phyloP scores from a whole-genome alignment of 306 rosid genomes.

The Cucumis sativus region Cucumber_9930_V3 NC_026655.2:3569001-3569500 shows the following conservation, averaged over 20 bases:
- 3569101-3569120: conserved; percentile 60
- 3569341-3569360: conserved; percentile 68
- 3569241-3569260: not conserved
- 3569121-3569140: conserved; percentile 52
- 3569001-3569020: conserved; percentile 60
- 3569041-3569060: conserved; percentile 76
- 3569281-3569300: not conserved
- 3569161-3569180: not conserved
- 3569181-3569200: not conserved
- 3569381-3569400: conserved; percentile 58
- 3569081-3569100: conserved; percentile 58
- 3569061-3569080: conserved; percentile 59
- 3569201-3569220: not conserved
- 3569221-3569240: not conserved
- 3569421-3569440: conserved; percentile 57
- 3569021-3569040: conserved; percentile 46
- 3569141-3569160: not conserved
- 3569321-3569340: conserved; percentile 60
- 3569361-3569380: conserved; percentile 60
- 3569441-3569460: too few relatives aligned
- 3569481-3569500: too few relatives aligned
- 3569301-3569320: conserved; percentile 51
- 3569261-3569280: not conserved
- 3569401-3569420: conserved; percentile 61
- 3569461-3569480: too few relatives aligned